Evolutionary conservation across 306 rosid species (phyloP).

Genomic region (Oxytropis ochrocephala): DNA sequence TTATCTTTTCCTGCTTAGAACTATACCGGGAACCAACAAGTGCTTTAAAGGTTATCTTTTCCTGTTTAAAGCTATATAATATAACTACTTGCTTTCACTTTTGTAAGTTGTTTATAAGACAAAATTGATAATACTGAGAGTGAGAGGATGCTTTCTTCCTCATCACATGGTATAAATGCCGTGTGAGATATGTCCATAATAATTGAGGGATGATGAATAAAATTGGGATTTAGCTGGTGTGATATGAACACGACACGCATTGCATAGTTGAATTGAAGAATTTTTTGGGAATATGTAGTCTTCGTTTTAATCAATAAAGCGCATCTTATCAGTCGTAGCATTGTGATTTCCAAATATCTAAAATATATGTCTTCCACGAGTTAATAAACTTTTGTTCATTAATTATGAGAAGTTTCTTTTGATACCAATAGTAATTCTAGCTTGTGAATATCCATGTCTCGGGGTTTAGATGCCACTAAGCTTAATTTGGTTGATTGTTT

Average conservation of each 20-base stretch:
- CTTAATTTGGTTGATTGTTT: conserved; percentile 2
- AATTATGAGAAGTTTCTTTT: background rate
- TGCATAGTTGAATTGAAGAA: background rate
- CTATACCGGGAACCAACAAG: background rate
- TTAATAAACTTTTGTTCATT: background rate
- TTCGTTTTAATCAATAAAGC: background rate
- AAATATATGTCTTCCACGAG: background rate
- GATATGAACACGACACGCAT: background rate
- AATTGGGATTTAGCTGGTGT: background rate
- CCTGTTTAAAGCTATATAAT: background rate
- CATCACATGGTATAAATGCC: background rate
- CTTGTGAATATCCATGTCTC: background rate
- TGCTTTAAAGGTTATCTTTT: background rate
- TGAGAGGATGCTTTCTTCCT: background rate
- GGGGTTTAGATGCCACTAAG: background rate
- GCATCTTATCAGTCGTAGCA: background rate
- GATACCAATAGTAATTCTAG: background rate
- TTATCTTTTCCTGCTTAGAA: background rate
- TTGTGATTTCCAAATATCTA: background rate
- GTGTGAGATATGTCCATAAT: background rate
- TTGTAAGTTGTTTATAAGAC: background rate
- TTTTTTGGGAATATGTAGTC: too few species aligned
- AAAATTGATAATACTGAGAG: background rate
- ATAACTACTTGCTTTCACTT: background rate
- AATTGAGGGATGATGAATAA: background rate